A percentile compares a stretch with the other conserved stretches of the same genome.
phyloP scores from a whole-genome alignment of 495 filamentous ascomycete genomes.

The Annulohypoxylon stygium region DNA sequence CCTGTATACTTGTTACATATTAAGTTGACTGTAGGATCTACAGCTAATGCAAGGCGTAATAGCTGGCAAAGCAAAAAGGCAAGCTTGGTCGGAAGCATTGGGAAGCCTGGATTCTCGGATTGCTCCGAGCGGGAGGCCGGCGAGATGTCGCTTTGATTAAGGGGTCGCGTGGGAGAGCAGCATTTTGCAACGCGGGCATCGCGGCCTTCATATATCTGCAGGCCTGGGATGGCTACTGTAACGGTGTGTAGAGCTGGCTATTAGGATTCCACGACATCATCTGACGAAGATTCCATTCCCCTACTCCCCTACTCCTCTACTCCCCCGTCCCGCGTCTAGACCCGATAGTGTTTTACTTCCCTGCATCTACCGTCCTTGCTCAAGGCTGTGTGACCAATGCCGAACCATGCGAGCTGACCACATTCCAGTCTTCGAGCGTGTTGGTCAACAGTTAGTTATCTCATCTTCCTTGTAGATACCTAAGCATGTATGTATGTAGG shows the following conservation, averaged over 20 bases:
- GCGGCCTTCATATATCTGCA: conserved; percentile 32
- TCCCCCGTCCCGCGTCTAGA: conserved; percentile 9
- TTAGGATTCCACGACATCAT: conserved; percentile 42
- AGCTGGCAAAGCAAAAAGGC: conserved; percentile 41
- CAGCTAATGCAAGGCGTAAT: conserved; percentile 26
- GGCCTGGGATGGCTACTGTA: neutral
- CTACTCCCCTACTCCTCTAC: neutral
- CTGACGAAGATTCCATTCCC: conserved; percentile 31
- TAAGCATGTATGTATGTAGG: neutral
- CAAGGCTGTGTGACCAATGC: conserved; percentile 32
- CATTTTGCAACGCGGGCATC: conserved; percentile 25
- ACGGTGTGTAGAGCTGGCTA: conserved; percentile 21
- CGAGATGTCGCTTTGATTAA: conserved; percentile 18
- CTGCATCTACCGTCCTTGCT: conserved; percentile 16
- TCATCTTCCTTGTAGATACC: conserved; percentile 8
- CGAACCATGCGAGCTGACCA: conserved; percentile 39
- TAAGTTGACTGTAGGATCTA: conserved; percentile 39
- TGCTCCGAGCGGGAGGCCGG: conserved; percentile 30
- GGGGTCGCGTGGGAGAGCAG: conserved; percentile 9
- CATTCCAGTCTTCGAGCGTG: conserved; percentile 27
- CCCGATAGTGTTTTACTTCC: conserved; percentile 24
- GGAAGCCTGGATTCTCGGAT: conserved; percentile 33
- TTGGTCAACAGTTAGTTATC: conserved; percentile 22
- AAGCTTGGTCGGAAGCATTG: conserved; percentile 34
- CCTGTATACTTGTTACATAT: conserved; percentile 47